Evolutionary conservation across 1,284 basidiomycete genomes (phyloP).

Genomic region (Apiotrichum akiyoshidainum): DNA sequence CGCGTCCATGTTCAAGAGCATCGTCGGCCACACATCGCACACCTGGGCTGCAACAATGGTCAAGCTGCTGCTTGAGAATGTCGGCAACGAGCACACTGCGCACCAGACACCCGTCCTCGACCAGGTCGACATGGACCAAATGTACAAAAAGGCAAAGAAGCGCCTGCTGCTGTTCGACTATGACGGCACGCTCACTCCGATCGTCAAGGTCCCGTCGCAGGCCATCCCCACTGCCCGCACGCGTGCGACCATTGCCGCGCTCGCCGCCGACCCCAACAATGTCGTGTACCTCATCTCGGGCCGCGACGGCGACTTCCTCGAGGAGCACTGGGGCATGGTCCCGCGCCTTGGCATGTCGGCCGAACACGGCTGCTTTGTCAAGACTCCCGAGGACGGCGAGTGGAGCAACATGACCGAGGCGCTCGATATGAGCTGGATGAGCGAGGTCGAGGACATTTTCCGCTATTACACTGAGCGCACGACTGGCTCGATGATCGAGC

Average conservation of each 20-base stretch:
- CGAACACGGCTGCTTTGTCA: conserved; percentile 92
- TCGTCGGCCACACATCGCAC: conserved; percentile 90
- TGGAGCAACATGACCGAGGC: conserved; percentile 88
- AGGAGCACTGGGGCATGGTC: conserved; percentile 85
- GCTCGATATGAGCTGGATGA: conserved; percentile 98
- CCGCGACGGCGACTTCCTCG: conserved; percentile 88
- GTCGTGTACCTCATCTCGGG: conserved; percentile 96
- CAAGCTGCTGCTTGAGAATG: conserved; percentile 79
- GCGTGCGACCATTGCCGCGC: conserved; percentile 67
- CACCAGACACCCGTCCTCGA: conserved; percentile 84
- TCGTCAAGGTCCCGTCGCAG: conserved; percentile 88
- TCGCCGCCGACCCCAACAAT: conserved; percentile 78
- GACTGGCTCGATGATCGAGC: conserved; percentile 90
- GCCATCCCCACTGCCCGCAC: conserved; percentile 77
- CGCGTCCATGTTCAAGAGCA: conserved; percentile 71
- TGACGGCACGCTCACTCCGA: conserved; percentile 94
- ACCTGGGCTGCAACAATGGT: conserved; percentile 92
- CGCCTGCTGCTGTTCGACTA: conserved; percentile 94
- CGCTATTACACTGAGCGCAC: conserved; percentile 95
- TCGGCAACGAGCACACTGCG: conserved; percentile 76
- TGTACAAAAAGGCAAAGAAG: conserved; percentile 72
- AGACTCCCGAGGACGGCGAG: conserved; percentile 62
- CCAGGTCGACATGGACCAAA: conserved; percentile 59
- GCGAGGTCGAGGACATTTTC: conserved; percentile 91
- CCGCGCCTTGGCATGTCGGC: conserved; percentile 82